These are phyloP conservation scores for Globisporangium heterothallicum DNA, from an alignment of 352 stramenopile species.

Conservation along the genomic window DNA sequence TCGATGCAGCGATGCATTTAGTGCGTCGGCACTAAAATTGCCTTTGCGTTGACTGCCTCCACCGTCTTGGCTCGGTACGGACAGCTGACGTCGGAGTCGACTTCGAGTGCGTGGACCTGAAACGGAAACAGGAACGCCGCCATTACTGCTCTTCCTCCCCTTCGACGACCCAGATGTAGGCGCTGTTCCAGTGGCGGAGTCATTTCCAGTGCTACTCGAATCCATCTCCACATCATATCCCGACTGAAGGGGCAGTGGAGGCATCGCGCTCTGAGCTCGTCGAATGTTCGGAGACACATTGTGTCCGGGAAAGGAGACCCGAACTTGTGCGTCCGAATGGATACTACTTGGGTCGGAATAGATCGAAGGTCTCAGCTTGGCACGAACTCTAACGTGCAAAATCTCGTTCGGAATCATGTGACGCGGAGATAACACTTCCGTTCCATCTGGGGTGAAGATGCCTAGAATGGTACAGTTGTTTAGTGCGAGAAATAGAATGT, in stretches of 20 bases:
- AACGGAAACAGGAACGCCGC: constrained; percentile 5
- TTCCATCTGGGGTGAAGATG: constrained; percentile 44
- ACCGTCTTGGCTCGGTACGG: constrained; percentile 13
- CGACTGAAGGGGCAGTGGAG: not conserved
- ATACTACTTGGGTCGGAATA: constrained; percentile 14
- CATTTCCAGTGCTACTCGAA: constrained; percentile 2
- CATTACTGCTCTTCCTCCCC: constrained; percentile 3
- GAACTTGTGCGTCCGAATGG: constrained; percentile 17
- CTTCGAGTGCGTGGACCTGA: constrained; percentile 10
- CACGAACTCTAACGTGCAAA: constrained; percentile 57
- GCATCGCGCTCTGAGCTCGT: constrained; percentile 4
- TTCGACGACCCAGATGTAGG: constrained; percentile 2
- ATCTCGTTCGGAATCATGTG: constrained; percentile 73
- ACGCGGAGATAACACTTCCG: constrained; percentile 63
- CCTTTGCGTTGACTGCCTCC: constrained; percentile 11
- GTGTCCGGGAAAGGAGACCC: constrained; percentile 13
- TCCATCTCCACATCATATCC: constrained; percentile 4
- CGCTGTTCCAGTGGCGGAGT: constrained; percentile 4
- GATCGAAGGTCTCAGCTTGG: constrained; percentile 36
- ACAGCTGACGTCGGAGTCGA: constrained; percentile 24
- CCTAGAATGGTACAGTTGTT: constrained; percentile 23
- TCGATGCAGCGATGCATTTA: not conserved
- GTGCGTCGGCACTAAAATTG: constrained; percentile 14
- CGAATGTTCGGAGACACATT: constrained; percentile 10
- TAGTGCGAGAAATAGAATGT: too few species aligned